Percentiles rank a stretch among this genome's conserved stretches.
These are phyloP conservation scores for Lactarius hatsudake DNA, from an alignment of 768 basidiomycete species.

Conservation along the genomic window DNA sequence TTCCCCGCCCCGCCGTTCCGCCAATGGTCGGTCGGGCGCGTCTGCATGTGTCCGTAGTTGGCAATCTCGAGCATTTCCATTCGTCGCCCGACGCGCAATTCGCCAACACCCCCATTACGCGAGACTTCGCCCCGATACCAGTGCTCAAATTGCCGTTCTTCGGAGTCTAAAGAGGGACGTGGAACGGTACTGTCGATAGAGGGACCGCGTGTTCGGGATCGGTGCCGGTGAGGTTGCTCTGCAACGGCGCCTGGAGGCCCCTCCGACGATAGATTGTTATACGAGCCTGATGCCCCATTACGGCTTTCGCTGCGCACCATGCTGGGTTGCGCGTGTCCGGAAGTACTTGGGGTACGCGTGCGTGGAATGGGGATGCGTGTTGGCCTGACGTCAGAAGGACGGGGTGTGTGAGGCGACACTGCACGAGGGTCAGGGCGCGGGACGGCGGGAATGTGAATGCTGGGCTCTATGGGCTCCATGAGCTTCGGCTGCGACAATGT, in stretches of 20 bases:
- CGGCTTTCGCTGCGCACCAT: constrained; percentile 35
- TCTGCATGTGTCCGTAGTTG: constrained; percentile 64
- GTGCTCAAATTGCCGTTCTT: constrained; percentile 82
- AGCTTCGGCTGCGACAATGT: constrained; percentile 64
- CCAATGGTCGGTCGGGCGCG: constrained; percentile 32
- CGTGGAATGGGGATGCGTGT: constrained; percentile 52
- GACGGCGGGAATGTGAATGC: constrained; percentile 39
- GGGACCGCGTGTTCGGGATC: constrained; percentile 43
- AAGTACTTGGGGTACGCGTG: constrained; percentile 40
- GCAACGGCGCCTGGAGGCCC: constrained; percentile 15
- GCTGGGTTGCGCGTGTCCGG: constrained; percentile 36
- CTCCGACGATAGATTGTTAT: constrained; percentile 1
- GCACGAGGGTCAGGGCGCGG: constrained; percentile 28
- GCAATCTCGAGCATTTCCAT: constrained; percentile 88
- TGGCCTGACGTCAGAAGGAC: constrained; percentile 36
- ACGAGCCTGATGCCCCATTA: constrained; percentile 29
- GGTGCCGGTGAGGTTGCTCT: constrained; percentile 43
- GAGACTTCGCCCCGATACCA: constrained; percentile 89
- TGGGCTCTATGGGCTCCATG: constrained; percentile 42
- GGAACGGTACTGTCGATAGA: constrained; percentile 32
- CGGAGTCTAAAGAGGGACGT: constrained; percentile 70
- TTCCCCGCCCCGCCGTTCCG: constrained; percentile 18
- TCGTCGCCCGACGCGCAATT: constrained; percentile 67
- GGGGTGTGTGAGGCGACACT: constrained; percentile 34
- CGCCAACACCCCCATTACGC: constrained; percentile 86